Percentiles rank a stretch among this genome's conserved stretches.
Conservation (phyloP, 352 stramenopile species). For the Phytophthora fragariaefolia region DNA sequence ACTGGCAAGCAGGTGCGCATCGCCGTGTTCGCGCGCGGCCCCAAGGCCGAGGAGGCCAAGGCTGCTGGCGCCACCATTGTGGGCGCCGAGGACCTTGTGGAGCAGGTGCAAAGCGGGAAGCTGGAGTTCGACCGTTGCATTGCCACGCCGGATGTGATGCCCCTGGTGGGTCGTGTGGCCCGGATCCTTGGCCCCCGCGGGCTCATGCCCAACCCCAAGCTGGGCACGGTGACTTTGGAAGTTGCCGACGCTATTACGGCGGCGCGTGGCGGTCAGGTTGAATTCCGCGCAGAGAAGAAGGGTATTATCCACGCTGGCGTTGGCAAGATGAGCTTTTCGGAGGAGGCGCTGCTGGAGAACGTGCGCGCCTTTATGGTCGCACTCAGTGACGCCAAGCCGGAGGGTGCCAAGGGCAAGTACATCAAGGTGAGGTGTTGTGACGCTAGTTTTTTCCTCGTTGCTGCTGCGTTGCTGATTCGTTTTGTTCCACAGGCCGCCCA, state of each 20-base stretch:
- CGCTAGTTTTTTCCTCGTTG: background rate
- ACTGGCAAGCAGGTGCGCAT: slow-evolving; percentile 90
- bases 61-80: slow-evolving; percentile 90
- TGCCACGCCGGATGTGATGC: slow-evolving; percentile 93
- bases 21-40: slow-evolving; percentile 91
- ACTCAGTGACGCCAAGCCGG: slow-evolving; percentile 90
- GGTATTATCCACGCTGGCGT: slow-evolving; percentile 90
- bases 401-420: slow-evolving; percentile 94
- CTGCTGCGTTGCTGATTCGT: background rate
- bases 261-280: slow-evolving; percentile 83
- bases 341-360: slow-evolving; percentile 92
- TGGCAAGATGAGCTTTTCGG: slow-evolving; percentile 90
- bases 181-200: slow-evolving; percentile 95
- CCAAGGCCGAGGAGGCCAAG: slow-evolving; percentile 90
- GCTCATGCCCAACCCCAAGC: slow-evolving; percentile 98
- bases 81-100: slow-evolving; percentile 91
- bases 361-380: slow-evolving; percentile 93
- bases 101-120: slow-evolving; percentile 89
- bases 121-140: slow-evolving; percentile 93
- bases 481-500: slow-evolving; percentile 59
- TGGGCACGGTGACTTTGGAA: slow-evolving; percentile 95
- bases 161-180: slow-evolving; percentile 92
- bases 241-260: slow-evolving; percentile 85
- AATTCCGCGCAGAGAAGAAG: slow-evolving; percentile 92
- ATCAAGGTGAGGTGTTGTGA: slow-evolving; percentile 64